phyloP scores from a whole-genome alignment of 2,329 filamentous ascomycete genomes.

The Lasiodiplodia theobromae region DNA sequence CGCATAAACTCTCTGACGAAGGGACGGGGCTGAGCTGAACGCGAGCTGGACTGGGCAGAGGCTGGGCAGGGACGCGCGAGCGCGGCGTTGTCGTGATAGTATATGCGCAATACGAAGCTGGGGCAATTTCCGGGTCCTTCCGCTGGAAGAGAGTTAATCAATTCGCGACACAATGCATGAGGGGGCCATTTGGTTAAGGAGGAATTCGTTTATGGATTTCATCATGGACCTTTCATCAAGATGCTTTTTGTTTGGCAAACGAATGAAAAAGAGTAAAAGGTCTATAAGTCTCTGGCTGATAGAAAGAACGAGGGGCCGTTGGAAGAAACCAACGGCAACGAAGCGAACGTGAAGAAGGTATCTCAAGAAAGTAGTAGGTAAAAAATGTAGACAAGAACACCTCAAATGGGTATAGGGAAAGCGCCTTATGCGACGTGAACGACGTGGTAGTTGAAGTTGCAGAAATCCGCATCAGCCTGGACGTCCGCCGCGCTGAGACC shows the following conservation, averaged over 20 bases:
- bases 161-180: no score
- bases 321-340: background rate
- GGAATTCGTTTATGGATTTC: background rate
- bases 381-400: background rate
- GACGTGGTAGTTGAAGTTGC: constrained; percentile 29
- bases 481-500: constrained; percentile 15
- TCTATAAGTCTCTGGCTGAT: background rate
- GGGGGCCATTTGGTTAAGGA: no score
- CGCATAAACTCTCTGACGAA: no score
- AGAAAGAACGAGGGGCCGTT: background rate
- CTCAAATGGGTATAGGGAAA: background rate
- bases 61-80: no score
- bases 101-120: no score
- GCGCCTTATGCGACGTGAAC: constrained; percentile 9
- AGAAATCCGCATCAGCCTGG: constrained; percentile 18
- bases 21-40: no score
- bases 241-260: background rate
- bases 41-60: no score
- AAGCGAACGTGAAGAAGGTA: background rate
- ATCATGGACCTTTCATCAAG: background rate
- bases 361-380: background rate
- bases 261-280: background rate
- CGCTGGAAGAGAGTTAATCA: no score
- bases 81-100: no score
- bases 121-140: no score